Evolutionary conservation across 176 grass and related monocot genomes (phyloP).

Genomic region (Canna indica): DNA sequence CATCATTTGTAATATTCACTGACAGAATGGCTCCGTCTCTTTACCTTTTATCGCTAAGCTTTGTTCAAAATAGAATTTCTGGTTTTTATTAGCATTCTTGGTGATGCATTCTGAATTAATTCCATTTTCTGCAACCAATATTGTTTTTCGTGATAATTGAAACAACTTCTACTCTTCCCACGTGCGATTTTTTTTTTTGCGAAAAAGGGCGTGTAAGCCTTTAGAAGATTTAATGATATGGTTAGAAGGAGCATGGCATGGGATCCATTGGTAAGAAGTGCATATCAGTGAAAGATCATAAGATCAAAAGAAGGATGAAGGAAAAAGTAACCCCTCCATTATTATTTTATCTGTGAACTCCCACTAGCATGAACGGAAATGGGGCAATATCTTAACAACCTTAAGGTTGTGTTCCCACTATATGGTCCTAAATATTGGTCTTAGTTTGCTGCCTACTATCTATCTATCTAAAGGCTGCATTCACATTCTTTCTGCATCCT

Average conservation of each 20-base stretch:
- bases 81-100: no score
- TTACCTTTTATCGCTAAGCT: neutral
- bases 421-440: neutral
- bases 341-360: neutral
- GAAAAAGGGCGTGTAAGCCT: no score
- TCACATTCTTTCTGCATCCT: neutral
- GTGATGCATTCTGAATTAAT: no score
- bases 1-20: neutral
- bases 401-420: neutral
- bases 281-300: neutral
- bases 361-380: neutral
- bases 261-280: no score
- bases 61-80: no score
- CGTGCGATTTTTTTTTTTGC: no score
- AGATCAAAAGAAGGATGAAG: neutral
- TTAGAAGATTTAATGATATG: no score
- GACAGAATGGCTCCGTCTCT: neutral
- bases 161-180: no score
- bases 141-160: no score
- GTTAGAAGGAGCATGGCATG: no score
- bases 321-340: neutral
- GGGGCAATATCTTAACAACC: neutral
- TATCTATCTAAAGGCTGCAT: no score
- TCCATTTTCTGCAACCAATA: no score
- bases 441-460: neutral